Evolutionary conservation across 441 rosid species (phyloP).

Genomic region (Oxalis stricta): DNA sequence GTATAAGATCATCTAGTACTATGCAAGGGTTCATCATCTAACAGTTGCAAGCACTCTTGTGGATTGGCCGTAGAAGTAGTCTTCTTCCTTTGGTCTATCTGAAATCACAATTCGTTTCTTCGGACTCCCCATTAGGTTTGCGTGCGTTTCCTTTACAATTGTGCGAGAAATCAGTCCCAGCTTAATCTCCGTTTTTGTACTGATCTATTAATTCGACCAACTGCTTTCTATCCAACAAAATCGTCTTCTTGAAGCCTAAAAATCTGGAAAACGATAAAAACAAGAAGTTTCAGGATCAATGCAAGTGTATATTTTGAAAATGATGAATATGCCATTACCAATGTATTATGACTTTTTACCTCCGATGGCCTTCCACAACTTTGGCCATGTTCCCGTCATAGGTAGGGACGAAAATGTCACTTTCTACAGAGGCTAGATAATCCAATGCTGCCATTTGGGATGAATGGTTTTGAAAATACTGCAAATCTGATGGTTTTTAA

Average conservation of each 20-base stretch:
- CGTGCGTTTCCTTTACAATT: slow-evolving; percentile 36
- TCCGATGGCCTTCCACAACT: slow-evolving; percentile 74
- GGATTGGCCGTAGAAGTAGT: slow-evolving; percentile 63
- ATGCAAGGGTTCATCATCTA: slow-evolving; percentile 54
- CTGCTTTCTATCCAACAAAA: slow-evolving; percentile 39
- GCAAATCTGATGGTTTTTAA: slow-evolving; percentile 35
- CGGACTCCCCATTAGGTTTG: slow-evolving; percentile 47
- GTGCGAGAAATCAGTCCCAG: slow-evolving; percentile 59
- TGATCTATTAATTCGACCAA: slow-evolving; percentile 42
- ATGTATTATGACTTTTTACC: slow-evolving; percentile 21
- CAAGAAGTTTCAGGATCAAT: too few species aligned
- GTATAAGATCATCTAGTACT: slow-evolving; percentile 24
- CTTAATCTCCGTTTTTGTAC: slow-evolving; percentile 29
- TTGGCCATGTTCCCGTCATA: slow-evolving; percentile 71
- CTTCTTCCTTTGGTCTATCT: slow-evolving; percentile 66
- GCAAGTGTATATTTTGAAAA: too few species aligned
- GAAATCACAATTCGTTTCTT: slow-evolving; percentile 33
- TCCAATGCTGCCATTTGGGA: slow-evolving; percentile 80
- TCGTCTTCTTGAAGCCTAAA: slow-evolving; percentile 64
- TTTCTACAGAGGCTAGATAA: slow-evolving; percentile 54
- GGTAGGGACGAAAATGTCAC: slow-evolving; percentile 64
- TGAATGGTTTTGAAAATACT: slow-evolving; percentile 54
- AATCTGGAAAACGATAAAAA: slow-evolving; percentile 24
- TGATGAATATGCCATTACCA: neutral
- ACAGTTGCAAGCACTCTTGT: slow-evolving; percentile 52